Base-by-base conservation (phyloP, 163 green algal species). In the Smithsoniella earleae region DNA sequence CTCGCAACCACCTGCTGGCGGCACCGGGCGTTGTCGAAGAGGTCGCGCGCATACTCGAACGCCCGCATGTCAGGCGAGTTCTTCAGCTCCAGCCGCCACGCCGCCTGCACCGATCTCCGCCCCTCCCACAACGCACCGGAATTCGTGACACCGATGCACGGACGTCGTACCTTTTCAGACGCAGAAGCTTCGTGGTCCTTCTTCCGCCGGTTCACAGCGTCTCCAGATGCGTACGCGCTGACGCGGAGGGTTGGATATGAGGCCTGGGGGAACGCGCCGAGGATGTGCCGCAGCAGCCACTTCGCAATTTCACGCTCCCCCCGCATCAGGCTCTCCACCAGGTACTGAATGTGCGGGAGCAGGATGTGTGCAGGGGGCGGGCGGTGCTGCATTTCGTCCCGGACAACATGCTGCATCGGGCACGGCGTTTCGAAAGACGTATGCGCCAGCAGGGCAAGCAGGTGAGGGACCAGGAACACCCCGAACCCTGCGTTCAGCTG, bases 181-280 rank as follows among this genome's bases (percentile, higher is more conserved):
- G n/a, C n/a, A n/a, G n/a, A n/a, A 31, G 8, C 34, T 16, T 69
- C 58, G 16, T 69, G 58, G 5, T 69, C 58, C 25, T 69, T 69
- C 30, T 45, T 33, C 58, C 58, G 43, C 27, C 66, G 40, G 22
- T 66, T 18, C 18, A 75, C 40, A 1, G 6, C 22, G 4, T 69
- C 58, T 30, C 58, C 30, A 6, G 58, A 30, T n/a, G 38, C 30
- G 25, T 34, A 69, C 58, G 43, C 58, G n/a, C 58, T 33, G n/a
- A 85, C 84, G 43, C 94, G 89, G 63, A 97, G 81, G 62, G 81
- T 81, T 80, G 91, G 96, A 85, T 98, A 97, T 13, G 97, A 43
- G 3, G 87, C 82, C 84, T 93, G 82, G n/a, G 78, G 79, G 74
- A 85, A 86, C 3, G 75, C 63, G 10, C 52, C 10, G 3, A 83